Percentiles rank a stretch among this genome's conserved stretches.
These are phyloP conservation scores for Teunomyces kruisii DNA, from an alignment of 805 yeast genomes.

Conservation along the genomic window DNA sequence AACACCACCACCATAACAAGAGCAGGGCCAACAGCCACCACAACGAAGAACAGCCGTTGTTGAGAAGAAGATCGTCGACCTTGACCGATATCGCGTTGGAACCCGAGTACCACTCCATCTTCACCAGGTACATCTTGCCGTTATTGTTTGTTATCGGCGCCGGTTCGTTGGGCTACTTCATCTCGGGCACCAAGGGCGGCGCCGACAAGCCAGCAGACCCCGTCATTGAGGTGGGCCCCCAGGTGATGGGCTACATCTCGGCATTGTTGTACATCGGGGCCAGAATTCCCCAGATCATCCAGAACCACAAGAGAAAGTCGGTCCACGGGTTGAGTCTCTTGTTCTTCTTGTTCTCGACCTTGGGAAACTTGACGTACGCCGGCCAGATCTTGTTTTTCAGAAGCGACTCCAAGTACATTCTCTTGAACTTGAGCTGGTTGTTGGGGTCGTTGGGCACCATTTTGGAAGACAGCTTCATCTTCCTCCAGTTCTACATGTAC, in stretches of 20 bases:
- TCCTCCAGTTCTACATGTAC: slow-evolving; percentile 67
- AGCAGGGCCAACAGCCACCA: slow-evolving; percentile 10
- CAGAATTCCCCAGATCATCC: slow-evolving; percentile 74
- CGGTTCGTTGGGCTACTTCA: slow-evolving; percentile 59
- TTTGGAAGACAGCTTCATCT: slow-evolving; percentile 65
- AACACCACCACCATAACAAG: slow-evolving; percentile 18
- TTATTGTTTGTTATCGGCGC: slow-evolving; percentile 59
- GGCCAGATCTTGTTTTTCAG: slow-evolving; percentile 69
- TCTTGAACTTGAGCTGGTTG: slow-evolving; percentile 71
- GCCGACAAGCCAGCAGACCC: slow-evolving; percentile 18
- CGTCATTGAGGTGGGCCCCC: slow-evolving; percentile 51
- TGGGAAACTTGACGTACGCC: slow-evolving; percentile 77
- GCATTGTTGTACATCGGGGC: slow-evolving; percentile 72
- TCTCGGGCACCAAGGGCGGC: slow-evolving; percentile 38
- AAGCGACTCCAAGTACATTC: slow-evolving; percentile 57
- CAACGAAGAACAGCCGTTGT: slow-evolving; percentile 24
- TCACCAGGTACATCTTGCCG: slow-evolving; percentile 56
- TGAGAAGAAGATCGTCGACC: slow-evolving; percentile 53
- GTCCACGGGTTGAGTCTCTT: slow-evolving; percentile 84
- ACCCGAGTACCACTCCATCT: slow-evolving; percentile 47
- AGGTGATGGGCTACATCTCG: slow-evolving; percentile 66
- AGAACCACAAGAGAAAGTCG: slow-evolving; percentile 74
- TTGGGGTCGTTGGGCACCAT: slow-evolving; percentile 79
- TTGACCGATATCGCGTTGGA: slow-evolving; percentile 50
- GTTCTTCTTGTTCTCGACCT: slow-evolving; percentile 69